Evolutionary conservation across 2,329 filamentous ascomycete genomes (phyloP), one percentile per base, ranked within the genome.

Genomic region (Myriangium duriaei): DNA sequence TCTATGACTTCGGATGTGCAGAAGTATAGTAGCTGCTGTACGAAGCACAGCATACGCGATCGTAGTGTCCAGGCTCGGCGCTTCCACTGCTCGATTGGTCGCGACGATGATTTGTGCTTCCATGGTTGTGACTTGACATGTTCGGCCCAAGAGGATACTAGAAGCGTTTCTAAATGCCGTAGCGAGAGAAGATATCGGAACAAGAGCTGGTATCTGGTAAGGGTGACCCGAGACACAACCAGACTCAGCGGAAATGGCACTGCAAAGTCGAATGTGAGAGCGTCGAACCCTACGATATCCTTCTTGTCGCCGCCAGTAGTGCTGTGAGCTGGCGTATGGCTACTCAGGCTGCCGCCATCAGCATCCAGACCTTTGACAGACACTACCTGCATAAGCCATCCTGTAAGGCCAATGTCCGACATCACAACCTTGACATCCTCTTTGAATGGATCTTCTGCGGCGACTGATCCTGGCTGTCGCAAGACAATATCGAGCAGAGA

Each of bases 381-480:
- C 46, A 98, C 88, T 37, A 98, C 88, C 37, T 88, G 80, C 71
- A 95, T 93, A 42, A 98, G 67, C 64, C 86, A 92, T 53, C 92
- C 92, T 10, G 86, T 92, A 32, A 98, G 73, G 4, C 85, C 84
- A 28, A 88, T 79, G 49, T 94, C 86, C 56, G 95, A 95, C 81
- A 96, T 95, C 51, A 87, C 80, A 14, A 98, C 85, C 59, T 92
- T 93, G 58, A 98, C 84, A 54, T 98, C 88, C 61, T 98, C 91
- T 55, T 96, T 98, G 69, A 93, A 98, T 0, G 88, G 86, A 55
- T 98, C 91, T 41, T 93, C 73, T 1, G 87, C 86, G 11, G 93
- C 88, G 33, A 94, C 81, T 51, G 82, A 95, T 30, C 91, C 91
- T 2, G 91, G 86, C 52, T 98, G 91, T n/a, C 91, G 84, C 34